phyloP scores from a whole-genome alignment of 2,329 filamentous ascomycete genomes.

The Fulvia fulva region DNA sequence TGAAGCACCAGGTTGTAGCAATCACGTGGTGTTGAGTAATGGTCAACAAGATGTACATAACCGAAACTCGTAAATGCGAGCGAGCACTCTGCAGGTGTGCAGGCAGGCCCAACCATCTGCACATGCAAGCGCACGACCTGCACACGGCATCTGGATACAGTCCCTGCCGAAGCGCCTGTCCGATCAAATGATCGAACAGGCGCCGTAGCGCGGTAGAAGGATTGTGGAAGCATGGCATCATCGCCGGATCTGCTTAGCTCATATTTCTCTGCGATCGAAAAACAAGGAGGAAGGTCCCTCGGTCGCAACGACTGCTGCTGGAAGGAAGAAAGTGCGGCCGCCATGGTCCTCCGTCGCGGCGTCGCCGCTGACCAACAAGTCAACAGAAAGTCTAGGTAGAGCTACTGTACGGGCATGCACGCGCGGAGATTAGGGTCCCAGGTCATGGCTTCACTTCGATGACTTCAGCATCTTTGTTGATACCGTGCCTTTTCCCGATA shows the following conservation, averaged over 20 bases:
- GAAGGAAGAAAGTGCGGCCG: too few species aligned
- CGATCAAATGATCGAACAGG: background rate
- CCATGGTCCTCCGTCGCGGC: too few species aligned
- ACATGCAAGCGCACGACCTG: background rate
- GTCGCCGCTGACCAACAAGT: too few species aligned
- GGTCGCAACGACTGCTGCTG: too few species aligned
- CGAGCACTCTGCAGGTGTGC: background rate
- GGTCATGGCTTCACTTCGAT: background rate
- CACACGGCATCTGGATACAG: background rate
- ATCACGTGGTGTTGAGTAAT: too few species aligned
- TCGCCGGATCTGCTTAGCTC: background rate
- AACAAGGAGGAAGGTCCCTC: too few species aligned
- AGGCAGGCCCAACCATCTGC: background rate
- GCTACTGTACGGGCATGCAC: too few species aligned
- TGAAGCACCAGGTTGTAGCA: too few species aligned
- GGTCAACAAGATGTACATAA: too few species aligned
- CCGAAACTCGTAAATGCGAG: background rate
- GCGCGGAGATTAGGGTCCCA: background rate
- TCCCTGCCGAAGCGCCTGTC: background rate
- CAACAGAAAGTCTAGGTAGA: too few species aligned
- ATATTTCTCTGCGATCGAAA: background rate
- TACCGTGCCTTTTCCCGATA: background rate
- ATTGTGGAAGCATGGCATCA: background rate
- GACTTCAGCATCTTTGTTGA: slow-evolving; percentile 9
- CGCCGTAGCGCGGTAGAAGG: background rate